These are phyloP conservation scores for Bonnemaisonia californica DNA, from an alignment of 31 red algal genomes.

Conservation along the genomic window DNA sequence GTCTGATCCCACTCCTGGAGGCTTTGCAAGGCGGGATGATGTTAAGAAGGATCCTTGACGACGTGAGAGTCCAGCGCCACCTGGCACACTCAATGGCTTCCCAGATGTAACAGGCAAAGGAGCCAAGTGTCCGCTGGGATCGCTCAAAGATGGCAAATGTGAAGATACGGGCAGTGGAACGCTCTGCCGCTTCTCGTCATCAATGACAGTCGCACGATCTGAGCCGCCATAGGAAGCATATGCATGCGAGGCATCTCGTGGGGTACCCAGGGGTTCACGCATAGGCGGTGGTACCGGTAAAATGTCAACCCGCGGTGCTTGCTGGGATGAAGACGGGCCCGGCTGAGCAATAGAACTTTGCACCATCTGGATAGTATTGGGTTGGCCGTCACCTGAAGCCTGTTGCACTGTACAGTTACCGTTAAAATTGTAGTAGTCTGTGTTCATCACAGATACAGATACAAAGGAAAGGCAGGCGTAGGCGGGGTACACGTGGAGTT, in stretches of 20 bases:
- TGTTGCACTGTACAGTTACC: slow-evolving; percentile 46
- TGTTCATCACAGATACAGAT: no score
- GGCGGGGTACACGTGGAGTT: neutral
- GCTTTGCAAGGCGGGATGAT: neutral
- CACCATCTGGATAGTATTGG: neutral
- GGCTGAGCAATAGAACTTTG: neutral
- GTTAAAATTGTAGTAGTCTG: slow-evolving; percentile 56
- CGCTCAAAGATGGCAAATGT: neutral
- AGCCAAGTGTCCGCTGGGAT: slow-evolving; percentile 4
- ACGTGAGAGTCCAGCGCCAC: neutral
- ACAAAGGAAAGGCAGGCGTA: neutral
- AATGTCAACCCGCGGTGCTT: slow-evolving; percentile 1
- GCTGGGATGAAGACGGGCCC: neutral
- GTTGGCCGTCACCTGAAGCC: slow-evolving; percentile 29
- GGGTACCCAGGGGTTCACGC: slow-evolving; percentile 1
- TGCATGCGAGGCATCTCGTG: neutral
- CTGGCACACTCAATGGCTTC: neutral
- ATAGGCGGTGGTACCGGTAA: slow-evolving; percentile 15
- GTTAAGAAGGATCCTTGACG: neutral
- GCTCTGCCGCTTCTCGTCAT: neutral
- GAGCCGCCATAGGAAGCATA: neutral
- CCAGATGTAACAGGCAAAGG: neutral
- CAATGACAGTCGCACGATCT: neutral
- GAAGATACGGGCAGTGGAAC: neutral
- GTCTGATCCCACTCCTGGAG: neutral